Evolutionary conservation across 768 basidiomycete genomes (phyloP).

Genomic region (Infundibulicybe gibba): DNA sequence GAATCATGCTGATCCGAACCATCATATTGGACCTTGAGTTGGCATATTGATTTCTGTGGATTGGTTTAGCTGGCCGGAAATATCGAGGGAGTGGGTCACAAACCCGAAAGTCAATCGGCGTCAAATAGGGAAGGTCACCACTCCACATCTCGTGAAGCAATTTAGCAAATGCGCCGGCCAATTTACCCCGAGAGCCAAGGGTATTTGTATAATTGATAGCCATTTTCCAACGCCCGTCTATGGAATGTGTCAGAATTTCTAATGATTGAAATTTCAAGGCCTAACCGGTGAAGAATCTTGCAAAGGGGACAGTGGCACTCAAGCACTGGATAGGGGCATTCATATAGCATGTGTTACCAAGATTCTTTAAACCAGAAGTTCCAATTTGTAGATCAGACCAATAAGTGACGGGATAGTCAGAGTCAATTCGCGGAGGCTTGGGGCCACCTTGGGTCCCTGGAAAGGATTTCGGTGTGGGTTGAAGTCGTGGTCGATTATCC

Average conservation of each 20-base stretch:
- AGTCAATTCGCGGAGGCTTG: constrained; percentile 61
- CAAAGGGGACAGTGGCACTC: constrained; percentile 91
- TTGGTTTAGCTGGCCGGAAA: background rate
- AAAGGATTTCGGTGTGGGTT: constrained; percentile 28
- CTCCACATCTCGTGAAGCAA: constrained; percentile 87
- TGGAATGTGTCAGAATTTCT: constrained; percentile 4
- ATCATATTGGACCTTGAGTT: constrained; percentile 69
- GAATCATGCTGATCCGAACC: constrained; percentile 95
- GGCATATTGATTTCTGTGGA: constrained; percentile 34
- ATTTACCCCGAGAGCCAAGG: constrained; percentile 80
- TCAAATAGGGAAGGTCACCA: constrained; percentile 77
- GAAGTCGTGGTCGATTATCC: constrained; percentile 62
- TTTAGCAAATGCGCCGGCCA: constrained; percentile 80
- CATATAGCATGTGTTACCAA: constrained; percentile 99
- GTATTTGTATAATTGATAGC: constrained; percentile 85
- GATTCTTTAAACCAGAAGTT: constrained; percentile 86
- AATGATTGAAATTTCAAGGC: constrained; percentile 1
- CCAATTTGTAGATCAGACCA: constrained; percentile 83
- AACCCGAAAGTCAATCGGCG: constrained; percentile 83
- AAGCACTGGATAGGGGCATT: constrained; percentile 97
- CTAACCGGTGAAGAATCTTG: constrained; percentile 87
- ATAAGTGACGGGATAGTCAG: constrained; percentile 79
- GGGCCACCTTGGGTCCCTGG: constrained; percentile 29
- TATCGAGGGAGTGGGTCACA: constrained; percentile 16
- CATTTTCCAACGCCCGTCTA: constrained; percentile 77